Percentiles rank a stretch among this genome's conserved stretches.
Conservation (phyloP, 1,284 basidiomycete species). For the Rhodotorula sp. region DNA sequence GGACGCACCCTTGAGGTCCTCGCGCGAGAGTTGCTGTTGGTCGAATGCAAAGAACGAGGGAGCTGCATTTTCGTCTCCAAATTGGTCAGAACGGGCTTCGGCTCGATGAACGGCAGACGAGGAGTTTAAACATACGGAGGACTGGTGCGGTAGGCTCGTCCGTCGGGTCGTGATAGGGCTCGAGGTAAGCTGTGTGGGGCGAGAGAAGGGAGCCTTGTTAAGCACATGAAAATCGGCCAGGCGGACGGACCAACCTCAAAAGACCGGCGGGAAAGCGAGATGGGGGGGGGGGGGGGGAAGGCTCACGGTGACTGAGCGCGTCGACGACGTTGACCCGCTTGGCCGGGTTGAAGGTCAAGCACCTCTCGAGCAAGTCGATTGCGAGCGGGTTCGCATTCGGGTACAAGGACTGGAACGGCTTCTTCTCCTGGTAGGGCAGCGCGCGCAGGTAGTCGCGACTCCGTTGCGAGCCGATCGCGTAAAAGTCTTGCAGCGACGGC, state of each 20-base stretch:
- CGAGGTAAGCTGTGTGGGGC: slow-evolving; percentile 38
- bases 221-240: too few relatives aligned
- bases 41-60: slow-evolving; percentile 85
- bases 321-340: slow-evolving; percentile 45
- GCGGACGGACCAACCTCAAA: neutral
- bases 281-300: too few relatives aligned
- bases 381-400: slow-evolving; percentile 81
- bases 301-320: slow-evolving; percentile 41
- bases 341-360: slow-evolving; percentile 46
- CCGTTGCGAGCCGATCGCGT: slow-evolving; percentile 69
- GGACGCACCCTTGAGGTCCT: slow-evolving; percentile 52
- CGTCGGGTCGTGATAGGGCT: slow-evolving; percentile 43
- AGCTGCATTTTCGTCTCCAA: slow-evolving; percentile 50
- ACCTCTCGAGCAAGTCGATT: slow-evolving; percentile 80
- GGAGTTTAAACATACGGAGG: slow-evolving; percentile 19
- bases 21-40: slow-evolving; percentile 53
- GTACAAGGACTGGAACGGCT: slow-evolving; percentile 63
- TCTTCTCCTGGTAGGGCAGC: slow-evolving; percentile 83
- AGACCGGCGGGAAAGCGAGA: neutral
- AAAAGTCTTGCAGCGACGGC: slow-evolving; percentile 61
- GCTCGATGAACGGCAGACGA: neutral
- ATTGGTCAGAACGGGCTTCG: slow-evolving; percentile 47
- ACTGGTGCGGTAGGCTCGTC: slow-evolving; percentile 42
- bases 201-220: neutral
- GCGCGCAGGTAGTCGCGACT: slow-evolving; percentile 91